Percentiles rank a stretch among this genome's conserved stretches.
phyloP scores from a whole-genome alignment of 345 rosid genomes.

The Excoecaria agallocha region DNA sequence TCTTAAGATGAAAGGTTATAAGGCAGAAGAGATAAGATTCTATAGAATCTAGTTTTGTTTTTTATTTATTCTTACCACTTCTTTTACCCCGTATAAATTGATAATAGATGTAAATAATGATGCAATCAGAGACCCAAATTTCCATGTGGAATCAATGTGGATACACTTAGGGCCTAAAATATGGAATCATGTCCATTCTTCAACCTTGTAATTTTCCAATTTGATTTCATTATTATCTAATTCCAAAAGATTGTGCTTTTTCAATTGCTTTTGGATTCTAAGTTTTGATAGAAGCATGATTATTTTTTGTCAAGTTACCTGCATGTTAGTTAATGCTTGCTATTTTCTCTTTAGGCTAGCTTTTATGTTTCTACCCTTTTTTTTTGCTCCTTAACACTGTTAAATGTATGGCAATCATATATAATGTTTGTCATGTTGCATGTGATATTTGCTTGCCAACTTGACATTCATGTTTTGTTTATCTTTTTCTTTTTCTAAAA shows the following conservation, averaged over 20 bases:
- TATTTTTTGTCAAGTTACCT: background rate
- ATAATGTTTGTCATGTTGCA: background rate
- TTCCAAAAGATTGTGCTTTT: background rate
- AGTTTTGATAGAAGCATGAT: background rate
- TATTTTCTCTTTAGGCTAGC: background rate
- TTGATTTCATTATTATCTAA: background rate
- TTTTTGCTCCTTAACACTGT: background rate
- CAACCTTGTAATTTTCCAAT: slow-evolving; percentile 53
- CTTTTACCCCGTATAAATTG: slow-evolving; percentile 14
- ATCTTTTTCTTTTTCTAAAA: no score
- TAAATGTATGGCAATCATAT: background rate
- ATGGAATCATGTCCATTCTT: slow-evolving; percentile 92
- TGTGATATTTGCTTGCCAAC: background rate
- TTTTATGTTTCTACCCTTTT: background rate
- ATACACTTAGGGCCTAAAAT: slow-evolving; percentile 75
- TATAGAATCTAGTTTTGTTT: background rate
- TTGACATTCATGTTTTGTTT: slow-evolving; percentile 16
- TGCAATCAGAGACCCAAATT: slow-evolving; percentile 75
- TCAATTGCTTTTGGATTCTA: background rate
- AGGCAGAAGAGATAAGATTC: no score
- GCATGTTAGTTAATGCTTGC: background rate
- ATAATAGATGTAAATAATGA: background rate
- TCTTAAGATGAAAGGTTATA: no score
- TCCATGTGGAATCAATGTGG: slow-evolving; percentile 84
- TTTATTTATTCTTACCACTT: background rate